phyloP scores from a whole-genome alignment of 192 early-diverging fungal species.

The Thamnidium elegans region DNA sequence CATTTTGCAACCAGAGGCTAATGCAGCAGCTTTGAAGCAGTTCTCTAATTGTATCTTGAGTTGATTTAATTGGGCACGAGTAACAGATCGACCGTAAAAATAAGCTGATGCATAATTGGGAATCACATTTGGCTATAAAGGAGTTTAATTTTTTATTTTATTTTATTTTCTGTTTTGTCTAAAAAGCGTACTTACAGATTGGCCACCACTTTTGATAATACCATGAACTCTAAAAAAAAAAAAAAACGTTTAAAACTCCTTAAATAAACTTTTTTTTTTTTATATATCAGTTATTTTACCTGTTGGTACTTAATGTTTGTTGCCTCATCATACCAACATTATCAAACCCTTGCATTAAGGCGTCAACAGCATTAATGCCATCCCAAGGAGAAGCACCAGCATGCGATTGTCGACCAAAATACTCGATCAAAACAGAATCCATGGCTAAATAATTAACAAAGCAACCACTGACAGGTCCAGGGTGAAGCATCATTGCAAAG shows the following conservation, averaged over 20 bases:
- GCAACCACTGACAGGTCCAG: constrained; percentile 33
- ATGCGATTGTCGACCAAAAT: constrained; percentile 57
- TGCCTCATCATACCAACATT: constrained; percentile 57
- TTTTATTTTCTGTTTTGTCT: background rate
- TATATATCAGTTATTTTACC: constrained; percentile 9
- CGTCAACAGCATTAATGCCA: constrained; percentile 66
- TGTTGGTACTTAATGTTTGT: constrained; percentile 48
- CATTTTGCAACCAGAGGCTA: constrained; percentile 53
- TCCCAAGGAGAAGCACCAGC: constrained; percentile 58
- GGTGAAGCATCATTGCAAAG: constrained; percentile 69
- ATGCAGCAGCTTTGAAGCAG: constrained; percentile 55
- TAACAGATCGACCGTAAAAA: constrained; percentile 50
- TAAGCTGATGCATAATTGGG: constrained; percentile 49
- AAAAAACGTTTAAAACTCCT: too few relatives aligned
- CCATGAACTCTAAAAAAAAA: constrained; percentile 50
- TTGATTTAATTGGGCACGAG: constrained; percentile 39
- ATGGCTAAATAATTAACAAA: constrained; percentile 32
- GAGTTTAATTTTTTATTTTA: constrained; percentile 1
- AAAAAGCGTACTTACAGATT: constrained; percentile 26
- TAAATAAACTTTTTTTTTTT: background rate
- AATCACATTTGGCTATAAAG: constrained; percentile 50
- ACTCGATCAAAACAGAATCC: constrained; percentile 45
- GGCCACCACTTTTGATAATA: constrained; percentile 55
- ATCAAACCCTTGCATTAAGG: constrained; percentile 43
- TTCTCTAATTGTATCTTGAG: constrained; percentile 43